Evolutionary conservation across 2,329 filamentous ascomycete species (phyloP), one percentile per base, ranked within the genome.

Genomic region (Epichloe festucae): DNA sequence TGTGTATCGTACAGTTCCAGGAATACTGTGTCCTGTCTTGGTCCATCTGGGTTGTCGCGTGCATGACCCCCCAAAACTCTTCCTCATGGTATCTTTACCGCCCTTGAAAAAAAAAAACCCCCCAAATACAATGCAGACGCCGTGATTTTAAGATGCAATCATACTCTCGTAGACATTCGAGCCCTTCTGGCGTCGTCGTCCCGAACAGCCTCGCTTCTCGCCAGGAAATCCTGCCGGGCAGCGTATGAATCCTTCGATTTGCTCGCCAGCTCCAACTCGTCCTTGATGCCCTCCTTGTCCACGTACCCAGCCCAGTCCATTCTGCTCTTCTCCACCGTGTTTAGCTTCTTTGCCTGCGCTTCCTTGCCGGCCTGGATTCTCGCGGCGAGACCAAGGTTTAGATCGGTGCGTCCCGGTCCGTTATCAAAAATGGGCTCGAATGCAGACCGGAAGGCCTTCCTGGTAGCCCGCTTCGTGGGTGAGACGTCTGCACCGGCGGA

Each of bases 231-330:
- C 65, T 85, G 76, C 46, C 81, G 70, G 19, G 74, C 75, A 2
- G 76, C 73, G 61, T 78, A 85, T 21, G 79, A 82, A 55, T 75
- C 74, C 67, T 85, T 85, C 38, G 77, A 78, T 67, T 77, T 78
- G 53, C 81, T 79, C 23, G 82, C 81, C 46, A 82, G 70, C 65
- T 77, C 76, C 53, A 86, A 70, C 64, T 86, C 82, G 65, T 85
- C 81, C 63, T 81, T 76, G 67, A 85, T 82, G 8, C 82, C 82
- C 64, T 84, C 82, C 63, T 82, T 78, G 66, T 86, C 82, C 52
- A 86, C 82, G 59, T 78, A 85, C 12, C 81, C 81, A 3, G 82
- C 82, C 82, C 82, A 86, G 65, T 86, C 82, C 77, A 86, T 82
- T 49, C 80, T 74, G 59, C 80, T 84, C 74, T 85, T 85, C 67